phyloP scores from a whole-genome alignment of 2,329 filamentous ascomycete genomes.

The Calonectria montana region DNA sequence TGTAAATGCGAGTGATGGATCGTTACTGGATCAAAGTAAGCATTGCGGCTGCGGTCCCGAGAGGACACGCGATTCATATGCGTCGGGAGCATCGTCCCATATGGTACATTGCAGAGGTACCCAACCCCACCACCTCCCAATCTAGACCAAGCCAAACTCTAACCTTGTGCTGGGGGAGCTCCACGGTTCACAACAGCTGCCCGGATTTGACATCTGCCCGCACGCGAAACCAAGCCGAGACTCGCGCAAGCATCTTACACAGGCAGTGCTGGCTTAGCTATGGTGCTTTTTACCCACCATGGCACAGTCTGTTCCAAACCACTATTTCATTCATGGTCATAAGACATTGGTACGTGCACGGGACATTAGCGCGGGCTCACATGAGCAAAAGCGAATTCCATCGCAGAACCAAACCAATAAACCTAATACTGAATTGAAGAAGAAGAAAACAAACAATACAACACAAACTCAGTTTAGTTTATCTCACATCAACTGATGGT shows the following conservation, averaged over 20 bases:
- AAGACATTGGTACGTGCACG: background rate
- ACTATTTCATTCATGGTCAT: background rate
- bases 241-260: background rate
- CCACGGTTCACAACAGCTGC: conserved; percentile 6
- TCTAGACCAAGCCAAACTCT: background rate
- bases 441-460: no score
- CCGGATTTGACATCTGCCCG: conserved; percentile 1
- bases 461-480: no score
- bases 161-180: background rate
- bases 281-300: background rate
- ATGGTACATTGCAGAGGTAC: background rate
- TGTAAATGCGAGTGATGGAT: background rate
- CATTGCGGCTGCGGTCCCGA: conserved; percentile 18
- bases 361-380: background rate
- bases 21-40: background rate
- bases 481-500: no score
- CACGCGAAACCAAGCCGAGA: background rate
- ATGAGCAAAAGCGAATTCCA: background rate
- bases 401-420: no score
- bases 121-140: background rate
- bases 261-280: background rate
- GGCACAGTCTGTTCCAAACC: background rate
- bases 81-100: background rate
- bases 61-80: conserved; percentile 18
- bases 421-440: no score